Conservation (phyloP, 31 red algal genomes). For the Porphyra umbilicalis region DNA sequence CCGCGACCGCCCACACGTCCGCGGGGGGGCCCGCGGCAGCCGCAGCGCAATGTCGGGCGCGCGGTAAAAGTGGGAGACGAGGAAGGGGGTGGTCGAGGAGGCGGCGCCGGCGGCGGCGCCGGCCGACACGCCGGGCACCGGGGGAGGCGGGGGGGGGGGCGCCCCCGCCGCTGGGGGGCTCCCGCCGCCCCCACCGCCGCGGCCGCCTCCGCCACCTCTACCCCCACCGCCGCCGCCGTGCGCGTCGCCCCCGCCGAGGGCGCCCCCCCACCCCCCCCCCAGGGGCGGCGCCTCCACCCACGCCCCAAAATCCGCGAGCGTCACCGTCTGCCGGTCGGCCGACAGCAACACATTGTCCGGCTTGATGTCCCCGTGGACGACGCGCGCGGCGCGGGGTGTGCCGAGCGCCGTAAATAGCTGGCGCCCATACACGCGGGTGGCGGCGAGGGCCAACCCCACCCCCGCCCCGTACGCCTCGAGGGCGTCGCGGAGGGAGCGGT, state of each 20-base stretch:
- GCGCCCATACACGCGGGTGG: conserved; percentile 6
- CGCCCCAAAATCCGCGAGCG: background rate
- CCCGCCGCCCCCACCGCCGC: background rate
- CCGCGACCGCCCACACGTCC: conserved; percentile 22
- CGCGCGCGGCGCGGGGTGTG: background rate
- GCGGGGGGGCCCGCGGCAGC: conserved; percentile 3
- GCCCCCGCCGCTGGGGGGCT: background rate
- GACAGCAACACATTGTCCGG: conserved; percentile 22
- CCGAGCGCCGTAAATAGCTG: conserved; percentile 11
- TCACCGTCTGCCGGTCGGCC: conserved; percentile 6
- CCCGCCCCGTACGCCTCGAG: conserved; percentile 9
- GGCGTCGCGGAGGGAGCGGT: conserved; percentile 5
- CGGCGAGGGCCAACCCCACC: background rate
- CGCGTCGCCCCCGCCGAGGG: too few species aligned
- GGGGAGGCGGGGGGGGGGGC: too few species aligned
- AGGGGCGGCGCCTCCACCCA: background rate
- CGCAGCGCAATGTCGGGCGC: conserved; percentile 18
- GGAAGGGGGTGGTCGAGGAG: conserved; percentile 1
- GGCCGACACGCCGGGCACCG: background rate
- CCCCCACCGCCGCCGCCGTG: too few species aligned
- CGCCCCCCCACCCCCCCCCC: too few species aligned
- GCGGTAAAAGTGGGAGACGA: conserved; percentile 17
- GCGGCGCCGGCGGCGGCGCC: background rate
- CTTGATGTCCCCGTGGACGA: conserved; percentile 23
- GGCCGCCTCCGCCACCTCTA: background rate